Evolutionary conservation across 768 basidiomycete species (phyloP), one percentile per base, ranked within the genome.

Genomic region (Hortiboletus campestris): DNA sequence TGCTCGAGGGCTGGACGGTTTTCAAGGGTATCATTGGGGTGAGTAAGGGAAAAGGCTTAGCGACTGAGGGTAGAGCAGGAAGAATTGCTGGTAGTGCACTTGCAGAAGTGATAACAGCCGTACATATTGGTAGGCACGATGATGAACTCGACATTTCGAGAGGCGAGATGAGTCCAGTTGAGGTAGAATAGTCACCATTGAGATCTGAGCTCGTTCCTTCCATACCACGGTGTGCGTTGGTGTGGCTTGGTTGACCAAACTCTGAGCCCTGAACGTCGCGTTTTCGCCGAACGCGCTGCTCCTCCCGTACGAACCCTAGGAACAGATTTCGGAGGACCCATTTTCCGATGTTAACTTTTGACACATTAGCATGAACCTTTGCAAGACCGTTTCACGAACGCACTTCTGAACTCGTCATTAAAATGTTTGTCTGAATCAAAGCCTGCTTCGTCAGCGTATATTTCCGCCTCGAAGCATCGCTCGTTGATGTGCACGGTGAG

Each of bases 401-500:
- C 63, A 94, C 96, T 65, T 70, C 94, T 84, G 16, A 84, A 77
- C 64, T 98, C 96, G 51, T 94, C 92, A 44, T 76, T 83, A 59
- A 85, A 84, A 10, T 80, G 75, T 6, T 80, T 79, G 51, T 86
- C 82, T 28, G 76, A 72, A 0, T 73, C 75, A 65, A 85, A 86
- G 19, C 91, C 92, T 39, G 89, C 83, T 67, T 98, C 94, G 67
- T 98, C 95, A 13, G 91, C 89, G 67, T 95, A 98, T 2, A 96
- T 85, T 73, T 99, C 97, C 7, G 91, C 90, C 52, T 98, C 95
- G 68, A 98, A 98, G 55, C 87, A 92, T 45, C 84, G 79, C 61
- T 97, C 94, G 44, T 83, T 89, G 43, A 99, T 62, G 71, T 97
- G 92, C 4, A 98, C 83, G 2, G 89, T 87, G 56, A 99, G 76